Evolutionary conservation across 495 filamentous ascomycete genomes (phyloP).

Genomic region (Tuber brumale): DNA sequence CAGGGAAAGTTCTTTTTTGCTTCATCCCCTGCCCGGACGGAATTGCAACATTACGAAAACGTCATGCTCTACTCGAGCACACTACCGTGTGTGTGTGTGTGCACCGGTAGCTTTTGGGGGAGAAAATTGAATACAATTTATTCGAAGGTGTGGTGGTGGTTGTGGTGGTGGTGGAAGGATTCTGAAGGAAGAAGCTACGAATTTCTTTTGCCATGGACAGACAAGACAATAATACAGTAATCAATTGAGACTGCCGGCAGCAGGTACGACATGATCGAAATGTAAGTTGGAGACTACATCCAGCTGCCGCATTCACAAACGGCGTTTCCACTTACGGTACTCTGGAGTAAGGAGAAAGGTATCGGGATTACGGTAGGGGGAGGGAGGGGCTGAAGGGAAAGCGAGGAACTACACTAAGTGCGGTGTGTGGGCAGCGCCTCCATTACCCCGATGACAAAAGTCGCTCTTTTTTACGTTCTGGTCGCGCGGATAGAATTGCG

Average conservation of each 20-base stretch:
- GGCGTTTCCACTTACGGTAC: neutral
- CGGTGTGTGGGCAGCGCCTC: neutral
- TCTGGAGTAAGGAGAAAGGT: neutral
- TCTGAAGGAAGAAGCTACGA: neutral
- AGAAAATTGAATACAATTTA: neutral
- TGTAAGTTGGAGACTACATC: neutral
- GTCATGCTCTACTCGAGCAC: neutral
- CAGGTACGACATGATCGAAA: neutral
- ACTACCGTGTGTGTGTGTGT: neutral
- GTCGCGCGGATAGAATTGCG: constrained; percentile 2
- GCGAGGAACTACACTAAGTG: neutral
- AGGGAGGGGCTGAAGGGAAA: neutral
- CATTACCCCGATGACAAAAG: neutral
- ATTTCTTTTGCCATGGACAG: neutral
- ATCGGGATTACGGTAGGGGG: neutral
- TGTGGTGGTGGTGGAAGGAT: neutral
- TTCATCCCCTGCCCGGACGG: neutral
- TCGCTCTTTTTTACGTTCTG: neutral
- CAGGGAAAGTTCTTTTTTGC: neutral
- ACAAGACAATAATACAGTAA: neutral
- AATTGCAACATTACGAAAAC: neutral
- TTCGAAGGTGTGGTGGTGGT: neutral
- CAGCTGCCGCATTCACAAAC: neutral
- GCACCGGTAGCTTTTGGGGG: neutral
- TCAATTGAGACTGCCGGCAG: constrained; percentile 4